These are phyloP conservation scores for Suillus lakei DNA, from an alignment of 768 basidiomycete genomes.

Conservation along the genomic window DNA sequence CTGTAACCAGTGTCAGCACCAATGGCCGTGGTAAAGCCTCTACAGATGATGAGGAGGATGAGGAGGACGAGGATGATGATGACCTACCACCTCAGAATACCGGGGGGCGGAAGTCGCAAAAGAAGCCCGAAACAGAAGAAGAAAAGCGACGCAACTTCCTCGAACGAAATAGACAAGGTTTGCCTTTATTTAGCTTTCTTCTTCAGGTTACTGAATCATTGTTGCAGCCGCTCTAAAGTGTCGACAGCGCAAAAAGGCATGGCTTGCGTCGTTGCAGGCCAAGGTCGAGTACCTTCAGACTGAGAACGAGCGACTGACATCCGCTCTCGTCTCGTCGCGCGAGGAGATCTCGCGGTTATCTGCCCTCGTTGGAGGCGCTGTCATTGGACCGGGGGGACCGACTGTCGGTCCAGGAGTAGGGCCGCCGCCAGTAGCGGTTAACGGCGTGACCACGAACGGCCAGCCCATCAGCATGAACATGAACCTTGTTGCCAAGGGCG, in stretches of 20 bases:
- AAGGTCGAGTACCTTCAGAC: constrained; percentile 92
- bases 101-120: constrained; percentile 40
- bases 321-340: constrained; percentile 83
- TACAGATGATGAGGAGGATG: constrained; percentile 41
- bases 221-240: constrained; percentile 94
- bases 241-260: constrained; percentile 98
- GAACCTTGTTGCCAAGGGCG: constrained; percentile 43
- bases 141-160: constrained; percentile 97
- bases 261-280: constrained; percentile 90
- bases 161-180: constrained; percentile 97
- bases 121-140: constrained; percentile 96
- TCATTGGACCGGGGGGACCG: constrained; percentile 48
- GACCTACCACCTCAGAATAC: constrained; percentile 32
- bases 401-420: constrained; percentile 35
- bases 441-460: constrained; percentile 32
- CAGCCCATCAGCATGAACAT: constrained; percentile 50
- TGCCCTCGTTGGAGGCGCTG: constrained; percentile 69
- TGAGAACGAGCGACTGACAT: constrained; percentile 93
- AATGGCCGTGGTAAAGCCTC: constrained; percentile 41
- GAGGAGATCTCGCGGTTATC: constrained; percentile 91
- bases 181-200: neutral
- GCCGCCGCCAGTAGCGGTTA: constrained; percentile 28
- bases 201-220: constrained; percentile 11
- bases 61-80: constrained; percentile 46
- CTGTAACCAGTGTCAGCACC: constrained; percentile 34